phyloP scores from a whole-genome alignment of 805 yeast species.

The Candida koratica region DNA sequence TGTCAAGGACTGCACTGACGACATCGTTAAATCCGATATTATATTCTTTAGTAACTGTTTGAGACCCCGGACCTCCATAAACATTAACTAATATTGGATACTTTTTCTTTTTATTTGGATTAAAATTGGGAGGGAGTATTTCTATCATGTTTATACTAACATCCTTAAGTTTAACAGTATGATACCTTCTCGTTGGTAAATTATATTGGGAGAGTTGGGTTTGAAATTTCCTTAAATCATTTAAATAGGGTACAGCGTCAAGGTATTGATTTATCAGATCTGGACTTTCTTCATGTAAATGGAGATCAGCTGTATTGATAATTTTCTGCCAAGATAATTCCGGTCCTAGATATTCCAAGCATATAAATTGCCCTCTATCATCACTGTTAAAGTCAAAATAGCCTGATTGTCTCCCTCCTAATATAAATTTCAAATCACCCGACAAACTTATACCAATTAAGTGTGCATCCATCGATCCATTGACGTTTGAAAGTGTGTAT shows the following conservation, averaged over 20 bases:
- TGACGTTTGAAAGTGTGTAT: slow-evolving; percentile 66
- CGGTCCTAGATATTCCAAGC: slow-evolving; percentile 73
- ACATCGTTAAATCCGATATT: slow-evolving; percentile 55
- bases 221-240: slow-evolving; percentile 16
- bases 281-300: slow-evolving; percentile 14
- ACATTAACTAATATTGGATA: slow-evolving; percentile 66
- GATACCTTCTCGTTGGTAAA: slow-evolving; percentile 48
- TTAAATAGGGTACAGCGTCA: slow-evolving; percentile 14
- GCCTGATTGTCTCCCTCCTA: slow-evolving; percentile 45
- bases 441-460: slow-evolving; percentile 54
- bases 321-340: slow-evolving; percentile 73
- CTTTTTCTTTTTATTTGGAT: slow-evolving; percentile 31
- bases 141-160: slow-evolving; percentile 52
- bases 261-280: slow-evolving; percentile 13
- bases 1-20: slow-evolving; percentile 52
- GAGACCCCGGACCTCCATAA: slow-evolving; percentile 83
- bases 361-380: slow-evolving; percentile 63
- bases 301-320: slow-evolving; percentile 35
- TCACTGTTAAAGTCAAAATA: slow-evolving; percentile 69
- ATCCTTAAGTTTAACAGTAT: slow-evolving; percentile 26
- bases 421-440: slow-evolving; percentile 10
- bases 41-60: slow-evolving; percentile 47
- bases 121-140: slow-evolving; percentile 55
- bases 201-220: slow-evolving; percentile 31
- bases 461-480: slow-evolving; percentile 78